Conservation (phyloP, 2,329 filamentous ascomycete genomes). For the Epichloe gansuensis region DNA sequence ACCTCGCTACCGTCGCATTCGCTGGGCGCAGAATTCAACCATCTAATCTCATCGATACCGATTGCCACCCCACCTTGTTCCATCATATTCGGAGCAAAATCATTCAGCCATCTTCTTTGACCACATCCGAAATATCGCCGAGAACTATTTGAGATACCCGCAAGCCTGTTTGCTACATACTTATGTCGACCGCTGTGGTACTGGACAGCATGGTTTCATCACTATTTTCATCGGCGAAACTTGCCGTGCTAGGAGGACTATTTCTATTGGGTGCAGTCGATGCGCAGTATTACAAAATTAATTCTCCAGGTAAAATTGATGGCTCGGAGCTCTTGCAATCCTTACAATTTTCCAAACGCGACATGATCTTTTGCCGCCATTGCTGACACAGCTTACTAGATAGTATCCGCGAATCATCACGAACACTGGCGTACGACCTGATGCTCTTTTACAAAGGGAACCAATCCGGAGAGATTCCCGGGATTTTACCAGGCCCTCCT, state of each 20-base stretch:
- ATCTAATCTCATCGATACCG: neutral
- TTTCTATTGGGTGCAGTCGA: constrained; percentile 6
- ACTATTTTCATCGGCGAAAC: neutral
- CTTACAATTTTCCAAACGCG: neutral
- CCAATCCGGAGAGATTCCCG: constrained; percentile 37
- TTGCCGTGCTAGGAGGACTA: neutral
- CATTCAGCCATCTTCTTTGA: neutral
- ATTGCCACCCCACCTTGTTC: neutral
- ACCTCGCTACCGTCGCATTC: neutral
- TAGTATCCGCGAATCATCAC: constrained; percentile 33
- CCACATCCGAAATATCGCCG: neutral
- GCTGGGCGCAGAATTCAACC: neutral
- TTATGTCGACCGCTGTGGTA: neutral
- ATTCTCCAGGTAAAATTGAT: constrained; percentile 16
- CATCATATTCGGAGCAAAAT: neutral
- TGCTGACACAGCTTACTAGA: constrained; percentile 21
- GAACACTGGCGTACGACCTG: constrained; percentile 35
- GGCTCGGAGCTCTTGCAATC: neutral
- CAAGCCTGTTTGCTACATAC: neutral
- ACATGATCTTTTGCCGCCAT: neutral
- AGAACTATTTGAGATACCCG: neutral
- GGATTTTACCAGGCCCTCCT: constrained; percentile 45
- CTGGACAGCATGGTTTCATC: constrained; percentile 2
- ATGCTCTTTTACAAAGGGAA: constrained; percentile 40
- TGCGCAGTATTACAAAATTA: constrained; percentile 19